A percentile compares a stretch with the other conserved stretches of the same genome.
These are phyloP conservation scores for Coix lacrymajobi DNA, from an alignment of 176 grass and related monocot genomes.

Conservation along the genomic window DNA sequence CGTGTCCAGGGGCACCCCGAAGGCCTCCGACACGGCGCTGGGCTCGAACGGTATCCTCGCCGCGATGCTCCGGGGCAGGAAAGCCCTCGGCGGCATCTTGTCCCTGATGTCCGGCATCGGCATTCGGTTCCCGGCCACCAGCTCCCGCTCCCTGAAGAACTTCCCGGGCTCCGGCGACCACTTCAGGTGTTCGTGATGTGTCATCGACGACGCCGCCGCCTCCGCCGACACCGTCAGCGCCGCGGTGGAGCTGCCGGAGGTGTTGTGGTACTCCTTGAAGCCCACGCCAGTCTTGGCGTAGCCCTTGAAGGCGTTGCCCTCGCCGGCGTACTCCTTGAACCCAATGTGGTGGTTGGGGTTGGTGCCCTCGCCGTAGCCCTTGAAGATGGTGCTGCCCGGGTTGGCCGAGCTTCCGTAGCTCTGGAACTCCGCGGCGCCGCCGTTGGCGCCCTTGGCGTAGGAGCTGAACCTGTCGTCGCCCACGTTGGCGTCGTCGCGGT, in stretches of 20 bases:
- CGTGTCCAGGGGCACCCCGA: constrained; percentile 39
- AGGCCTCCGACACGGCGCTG: constrained; percentile 35
- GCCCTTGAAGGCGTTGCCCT: constrained; percentile 54
- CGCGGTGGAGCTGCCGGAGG: constrained; percentile 13
- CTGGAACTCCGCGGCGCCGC: constrained; percentile 48
- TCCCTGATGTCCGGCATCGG: constrained; percentile 79
- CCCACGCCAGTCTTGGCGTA: constrained; percentile 54
- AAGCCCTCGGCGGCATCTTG: constrained; percentile 63
- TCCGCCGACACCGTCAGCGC: neutral
- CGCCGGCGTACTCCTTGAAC: constrained; percentile 53
- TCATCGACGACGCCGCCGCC: neutral
- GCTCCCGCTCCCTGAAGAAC: constrained; percentile 67
- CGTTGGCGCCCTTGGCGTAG: constrained; percentile 72
- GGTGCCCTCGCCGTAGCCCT: constrained; percentile 60
- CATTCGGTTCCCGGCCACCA: constrained; percentile 54
- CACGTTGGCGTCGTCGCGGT: constrained; percentile 63
- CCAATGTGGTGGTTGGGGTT: constrained; percentile 64
- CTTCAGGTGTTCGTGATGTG: constrained; percentile 27
- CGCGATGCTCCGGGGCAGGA: constrained; percentile 54
- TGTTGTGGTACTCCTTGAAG: constrained; percentile 71
- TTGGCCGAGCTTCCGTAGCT: constrained; percentile 67
- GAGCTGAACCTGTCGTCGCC: constrained; percentile 70
- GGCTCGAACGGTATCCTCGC: constrained; percentile 49
- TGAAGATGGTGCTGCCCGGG: constrained; percentile 42
- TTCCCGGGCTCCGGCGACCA: constrained; percentile 75